Evolutionary conservation across 805 yeast species (phyloP).

Genomic region (Saccharomycopsis oosterbeekiorum): DNA sequence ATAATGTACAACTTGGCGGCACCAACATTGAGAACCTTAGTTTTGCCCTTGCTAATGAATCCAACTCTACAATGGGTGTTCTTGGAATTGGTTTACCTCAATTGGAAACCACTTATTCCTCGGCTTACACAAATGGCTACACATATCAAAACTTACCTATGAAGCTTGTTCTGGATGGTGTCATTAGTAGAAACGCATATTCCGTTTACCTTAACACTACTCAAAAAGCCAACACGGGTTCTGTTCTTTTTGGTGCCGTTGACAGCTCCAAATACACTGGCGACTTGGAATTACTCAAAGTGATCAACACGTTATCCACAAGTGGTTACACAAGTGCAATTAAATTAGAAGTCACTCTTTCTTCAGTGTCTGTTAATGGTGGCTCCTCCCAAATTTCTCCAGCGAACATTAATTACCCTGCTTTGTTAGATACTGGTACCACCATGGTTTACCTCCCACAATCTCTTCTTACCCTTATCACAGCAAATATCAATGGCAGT

Average conservation of each 20-base stretch:
- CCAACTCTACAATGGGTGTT: conserved; percentile 61
- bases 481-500: conserved; percentile 24
- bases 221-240: conserved; percentile 34
- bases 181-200: conserved; percentile 45
- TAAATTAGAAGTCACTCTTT: conserved; percentile 39
- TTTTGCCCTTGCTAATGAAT: conserved; percentile 63
- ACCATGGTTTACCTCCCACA: conserved; percentile 40
- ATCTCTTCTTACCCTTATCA: conserved; percentile 22
- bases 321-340: conserved; percentile 31
- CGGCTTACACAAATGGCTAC: conserved; percentile 23
- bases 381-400: conserved; percentile 17
- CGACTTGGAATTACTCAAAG: conserved; percentile 37
- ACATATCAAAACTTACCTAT: conserved; percentile 60
- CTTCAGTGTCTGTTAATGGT: conserved; percentile 23
- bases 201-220: conserved; percentile 48
- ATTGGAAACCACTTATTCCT: conserved; percentile 51
- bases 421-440: conserved; percentile 49
- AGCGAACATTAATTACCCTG: conserved; percentile 24
- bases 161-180: conserved; percentile 46
- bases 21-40: conserved; percentile 41
- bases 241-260: conserved; percentile 63
- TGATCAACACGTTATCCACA: conserved; percentile 34
- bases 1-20: conserved; percentile 44
- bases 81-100: conserved; percentile 64
- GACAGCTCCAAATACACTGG: conserved; percentile 58